A percentile compares a stretch with the other conserved stretches of the same genome.
Conservation (phyloP, 2,329 filamentous ascomycete genomes). For the Leptographium wingfieldii region DNA sequence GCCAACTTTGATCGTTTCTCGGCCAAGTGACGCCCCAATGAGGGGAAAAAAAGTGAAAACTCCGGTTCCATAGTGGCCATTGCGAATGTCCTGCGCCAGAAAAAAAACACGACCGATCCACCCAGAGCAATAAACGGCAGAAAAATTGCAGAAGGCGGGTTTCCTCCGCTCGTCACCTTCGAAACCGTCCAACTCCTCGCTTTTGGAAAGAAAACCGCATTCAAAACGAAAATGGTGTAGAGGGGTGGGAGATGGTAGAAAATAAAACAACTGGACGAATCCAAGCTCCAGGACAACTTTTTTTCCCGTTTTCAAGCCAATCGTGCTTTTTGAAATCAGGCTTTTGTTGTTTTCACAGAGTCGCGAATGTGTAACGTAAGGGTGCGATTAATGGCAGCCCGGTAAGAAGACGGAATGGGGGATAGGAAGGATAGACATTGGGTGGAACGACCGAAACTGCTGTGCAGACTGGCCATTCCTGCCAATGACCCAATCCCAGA, state of each 20-base stretch:
- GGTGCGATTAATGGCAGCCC: slow-evolving; percentile 3
- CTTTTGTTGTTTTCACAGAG: neutral
- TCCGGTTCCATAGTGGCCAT: neutral
- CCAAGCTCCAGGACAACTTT: neutral
- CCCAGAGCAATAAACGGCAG: neutral
- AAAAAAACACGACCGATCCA: neutral
- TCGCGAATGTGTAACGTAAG: neutral
- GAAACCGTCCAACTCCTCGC: slow-evolving; percentile 8
- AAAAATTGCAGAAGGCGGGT: neutral
- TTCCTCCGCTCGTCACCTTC: neutral
- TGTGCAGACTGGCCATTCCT: slow-evolving; percentile 33
- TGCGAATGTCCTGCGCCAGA: neutral
- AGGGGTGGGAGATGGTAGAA: neutral
- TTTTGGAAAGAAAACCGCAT: neutral
- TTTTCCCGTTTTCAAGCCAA: neutral
- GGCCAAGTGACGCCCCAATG: neutral
- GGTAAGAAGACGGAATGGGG: slow-evolving; percentile 34
- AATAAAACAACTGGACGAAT: neutral
- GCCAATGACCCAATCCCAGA: slow-evolving; percentile 11
- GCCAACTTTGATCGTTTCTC: neutral
- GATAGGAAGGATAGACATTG: slow-evolving; percentile 34
- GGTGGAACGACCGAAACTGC: slow-evolving; percentile 21
- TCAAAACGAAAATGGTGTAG: neutral
- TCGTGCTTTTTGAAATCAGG: too few species aligned
- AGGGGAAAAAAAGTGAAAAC: neutral